Conservation (phyloP, 108 stramenopile species). For the Nitzschia palea region DNA sequence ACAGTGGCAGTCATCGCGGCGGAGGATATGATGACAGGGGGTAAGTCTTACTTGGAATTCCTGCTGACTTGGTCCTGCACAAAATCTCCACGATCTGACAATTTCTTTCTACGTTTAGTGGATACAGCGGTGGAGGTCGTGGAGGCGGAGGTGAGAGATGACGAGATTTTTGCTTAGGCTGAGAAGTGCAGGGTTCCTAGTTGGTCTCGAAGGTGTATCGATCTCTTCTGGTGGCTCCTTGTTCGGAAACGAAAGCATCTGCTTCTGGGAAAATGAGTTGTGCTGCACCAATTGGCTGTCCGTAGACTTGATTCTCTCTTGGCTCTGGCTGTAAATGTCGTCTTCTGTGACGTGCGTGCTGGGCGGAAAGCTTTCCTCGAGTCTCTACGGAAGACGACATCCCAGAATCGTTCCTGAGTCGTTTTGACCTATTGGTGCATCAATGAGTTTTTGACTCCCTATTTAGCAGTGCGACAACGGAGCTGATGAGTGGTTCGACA, state of each 20-base stretch:
- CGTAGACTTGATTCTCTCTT: background rate
- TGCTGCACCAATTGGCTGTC: background rate
- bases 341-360: too few relatives aligned
- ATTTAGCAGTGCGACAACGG: too few relatives aligned
- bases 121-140: slow-evolving; percentile 26
- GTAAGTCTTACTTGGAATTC: slow-evolving; percentile 17
- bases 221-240: background rate
- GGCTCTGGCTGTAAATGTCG: background rate
- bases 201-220: background rate
- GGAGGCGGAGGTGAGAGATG: slow-evolving; percentile 23
- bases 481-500: too few relatives aligned
- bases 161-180: background rate
- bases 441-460: background rate
- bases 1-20: slow-evolving; percentile 14
- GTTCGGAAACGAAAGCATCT: background rate
- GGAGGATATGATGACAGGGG: slow-evolving; percentile 24
- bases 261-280: background rate
- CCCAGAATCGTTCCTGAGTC: background rate
- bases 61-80: too few relatives aligned
- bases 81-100: background rate
- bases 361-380: too few relatives aligned
- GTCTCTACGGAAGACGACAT: background rate
- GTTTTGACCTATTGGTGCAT: background rate
- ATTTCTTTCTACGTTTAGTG: background rate
- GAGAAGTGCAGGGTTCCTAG: background rate